Evolutionary conservation across 2,329 filamentous ascomycete genomes (phyloP).

Genomic region (Colletotrichum falcatum): DNA sequence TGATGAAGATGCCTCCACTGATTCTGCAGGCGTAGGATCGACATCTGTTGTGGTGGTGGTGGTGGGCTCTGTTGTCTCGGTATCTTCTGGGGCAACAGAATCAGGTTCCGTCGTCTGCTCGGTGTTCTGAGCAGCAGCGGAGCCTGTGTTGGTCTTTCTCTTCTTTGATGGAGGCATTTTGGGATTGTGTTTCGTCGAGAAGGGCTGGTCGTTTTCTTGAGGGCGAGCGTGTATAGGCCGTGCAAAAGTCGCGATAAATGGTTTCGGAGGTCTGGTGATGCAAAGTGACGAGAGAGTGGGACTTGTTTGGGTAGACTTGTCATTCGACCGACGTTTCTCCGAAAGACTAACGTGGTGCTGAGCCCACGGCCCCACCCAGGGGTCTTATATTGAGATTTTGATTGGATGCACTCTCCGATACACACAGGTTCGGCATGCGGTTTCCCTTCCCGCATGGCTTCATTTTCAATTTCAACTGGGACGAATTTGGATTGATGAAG

Average conservation of each 20-base stretch:
- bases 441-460: background rate
- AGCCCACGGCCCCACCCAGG: background rate
- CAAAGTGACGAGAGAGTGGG: slow-evolving; percentile 15
- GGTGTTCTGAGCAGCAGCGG: slow-evolving; percentile 42
- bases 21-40: slow-evolving; percentile 43
- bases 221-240: background rate
- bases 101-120: slow-evolving; percentile 16
- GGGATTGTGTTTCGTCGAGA: slow-evolving; percentile 1
- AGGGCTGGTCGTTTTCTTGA: background rate
- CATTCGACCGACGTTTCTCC: slow-evolving; percentile 26
- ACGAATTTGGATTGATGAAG: background rate
- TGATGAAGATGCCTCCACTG: slow-evolving; percentile 39
- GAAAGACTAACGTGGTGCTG: background rate
- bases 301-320: slow-evolving; percentile 4
- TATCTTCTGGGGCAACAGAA: slow-evolving; percentile 41
- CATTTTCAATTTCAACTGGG: background rate
- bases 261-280: background rate
- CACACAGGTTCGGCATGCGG: background rate
- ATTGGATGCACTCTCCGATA: background rate
- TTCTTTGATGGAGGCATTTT: slow-evolving; percentile 60
- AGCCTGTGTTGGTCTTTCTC: slow-evolving; percentile 54
- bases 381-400: background rate
- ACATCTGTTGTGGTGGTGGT: slow-evolving; percentile 42
- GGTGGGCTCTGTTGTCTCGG: slow-evolving; percentile 36
- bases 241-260: slow-evolving; percentile 3